Evolutionary conservation across 2,329 filamentous ascomycete species (phyloP), one percentile per base, ranked within the genome.

Genomic region (Cladosporium sp.): DNA sequence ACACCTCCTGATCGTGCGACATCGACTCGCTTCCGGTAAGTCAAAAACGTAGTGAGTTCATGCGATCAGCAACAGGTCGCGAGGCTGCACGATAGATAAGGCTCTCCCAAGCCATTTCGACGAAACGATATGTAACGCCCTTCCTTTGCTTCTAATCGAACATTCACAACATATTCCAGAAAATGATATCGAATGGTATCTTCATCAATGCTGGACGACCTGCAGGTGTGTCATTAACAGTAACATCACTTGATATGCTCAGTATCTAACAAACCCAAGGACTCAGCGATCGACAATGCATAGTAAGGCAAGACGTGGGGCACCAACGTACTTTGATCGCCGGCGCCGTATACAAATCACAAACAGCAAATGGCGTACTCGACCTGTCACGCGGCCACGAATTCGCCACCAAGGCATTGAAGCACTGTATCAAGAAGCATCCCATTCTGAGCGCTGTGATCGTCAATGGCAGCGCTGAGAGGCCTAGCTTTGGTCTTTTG

Each of bases 261-360:
- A 14, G 12, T 15, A 21, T 26, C 24, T 62, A 4, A 44, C 36
- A 14, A 12, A 59, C 10, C 14, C 14, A 51, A 81, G 79, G 78
- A 54, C 75, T 76, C 8, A 79, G 78, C 65, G 81, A 83, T 68
- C 76, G 72, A 28, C 77, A 80, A 8, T 79, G 75, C 41, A 81
- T 82, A 54, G 74, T 72, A 24, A 74, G 80, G 28, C 79, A 83
- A 66, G 73, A 76, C 32, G 71, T 81, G 6, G 78, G 76, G 1
- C 77, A 78, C 65, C 82, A 82, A 69, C 74, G 80, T 59, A 76
- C 74, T 2, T 71, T 82, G 24, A 70, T 80, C 36, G 71, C 80
- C 1, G 77, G 75, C 24, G 79, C 74, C 12, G 66, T 75, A 14
- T 82, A 82, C 60, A 51, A 51, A 1, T 58, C 66, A 8, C 28